Evolutionary conservation across 2,329 filamentous ascomycete species (phyloP).

Genomic region (Cladorrhinum sp.): DNA sequence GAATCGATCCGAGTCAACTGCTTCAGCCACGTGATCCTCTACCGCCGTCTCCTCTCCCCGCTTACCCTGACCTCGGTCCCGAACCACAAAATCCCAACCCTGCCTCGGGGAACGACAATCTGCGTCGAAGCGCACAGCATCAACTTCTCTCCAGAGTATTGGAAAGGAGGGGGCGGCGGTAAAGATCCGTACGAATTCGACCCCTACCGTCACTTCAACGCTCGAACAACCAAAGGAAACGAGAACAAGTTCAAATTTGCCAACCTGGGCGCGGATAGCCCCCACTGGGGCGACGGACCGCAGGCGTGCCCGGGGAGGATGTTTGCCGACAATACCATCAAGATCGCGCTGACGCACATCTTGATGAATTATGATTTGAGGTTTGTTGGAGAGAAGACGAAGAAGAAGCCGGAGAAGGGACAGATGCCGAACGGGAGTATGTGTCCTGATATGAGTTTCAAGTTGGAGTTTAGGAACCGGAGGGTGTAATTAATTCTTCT

Average conservation of each 20-base stretch:
- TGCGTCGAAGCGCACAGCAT: constrained; percentile 26
- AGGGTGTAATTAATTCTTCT: too few relatives aligned
- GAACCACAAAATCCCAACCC: not conserved
- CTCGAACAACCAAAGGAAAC: constrained; percentile 19
- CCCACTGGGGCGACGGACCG: constrained; percentile 27
- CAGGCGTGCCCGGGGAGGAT: constrained; percentile 28
- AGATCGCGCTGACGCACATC: constrained; percentile 26
- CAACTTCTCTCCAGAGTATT: constrained; percentile 19
- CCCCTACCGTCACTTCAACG: constrained; percentile 20
- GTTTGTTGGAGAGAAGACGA: not conserved
- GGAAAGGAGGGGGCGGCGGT: not conserved
- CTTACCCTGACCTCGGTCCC: constrained; percentile 25
- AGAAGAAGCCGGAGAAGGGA: not conserved
- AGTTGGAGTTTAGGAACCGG: not conserved
- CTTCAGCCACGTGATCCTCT: constrained; percentile 20
- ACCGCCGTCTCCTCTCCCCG: constrained; percentile 19
- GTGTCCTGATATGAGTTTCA: not conserved
- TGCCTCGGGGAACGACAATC: constrained; percentile 26
- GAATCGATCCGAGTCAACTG: constrained; percentile 22
- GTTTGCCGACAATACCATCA: constrained; percentile 28
- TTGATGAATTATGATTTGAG: constrained; percentile 28
- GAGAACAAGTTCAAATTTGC: constrained; percentile 25
- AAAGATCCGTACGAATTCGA: constrained; percentile 25
- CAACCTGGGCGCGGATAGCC: constrained; percentile 21
- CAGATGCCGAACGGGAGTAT: not conserved